phyloP scores from a whole-genome alignment of 2,329 filamentous ascomycete genomes.

The Rugonectria rugulosa region DNA sequence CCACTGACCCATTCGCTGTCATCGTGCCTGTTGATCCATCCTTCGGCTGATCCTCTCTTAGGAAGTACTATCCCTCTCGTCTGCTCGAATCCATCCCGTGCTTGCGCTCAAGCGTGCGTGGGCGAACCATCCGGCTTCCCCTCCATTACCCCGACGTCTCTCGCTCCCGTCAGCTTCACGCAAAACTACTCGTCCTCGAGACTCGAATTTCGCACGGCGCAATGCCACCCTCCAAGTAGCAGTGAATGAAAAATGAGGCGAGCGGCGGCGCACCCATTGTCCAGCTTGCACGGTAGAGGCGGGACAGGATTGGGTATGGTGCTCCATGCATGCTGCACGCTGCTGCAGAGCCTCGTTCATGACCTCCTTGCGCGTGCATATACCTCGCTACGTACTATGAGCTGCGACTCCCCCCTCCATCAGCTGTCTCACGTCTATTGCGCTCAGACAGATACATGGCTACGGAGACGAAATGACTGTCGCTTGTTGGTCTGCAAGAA shows the following conservation, averaged over 20 bases:
- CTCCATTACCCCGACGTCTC: slow-evolving; percentile 3
- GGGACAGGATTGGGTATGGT: slow-evolving; percentile 5
- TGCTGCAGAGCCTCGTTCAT: slow-evolving; percentile 32
- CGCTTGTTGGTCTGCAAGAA: background rate
- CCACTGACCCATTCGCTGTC: background rate
- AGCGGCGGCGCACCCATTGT: slow-evolving; percentile 33
- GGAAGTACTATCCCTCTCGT: too few species aligned
- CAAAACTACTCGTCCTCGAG: slow-evolving; percentile 32
- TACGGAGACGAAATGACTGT: background rate
- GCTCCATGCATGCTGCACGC: slow-evolving; percentile 11
- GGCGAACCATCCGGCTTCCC: slow-evolving; percentile 15
- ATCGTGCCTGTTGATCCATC: slow-evolving; percentile 11
- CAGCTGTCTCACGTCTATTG: background rate
- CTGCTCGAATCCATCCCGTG: background rate
- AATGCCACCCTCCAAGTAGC: slow-evolving; percentile 2
- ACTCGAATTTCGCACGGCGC: slow-evolving; percentile 26
- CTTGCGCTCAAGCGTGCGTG: background rate
- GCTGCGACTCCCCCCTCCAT: background rate
- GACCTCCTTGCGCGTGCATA: background rate
- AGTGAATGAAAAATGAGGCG: slow-evolving; percentile 34
- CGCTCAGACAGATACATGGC: too few species aligned
- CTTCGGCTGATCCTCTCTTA: slow-evolving; percentile 8
- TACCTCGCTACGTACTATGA: too few species aligned
- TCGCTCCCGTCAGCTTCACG: slow-evolving; percentile 36
- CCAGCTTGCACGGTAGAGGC: slow-evolving; percentile 33